These are phyloP conservation scores for Clonostachys rosea DNA, from an alignment of 2,329 filamentous ascomycete species.

Conservation along the genomic window DNA sequence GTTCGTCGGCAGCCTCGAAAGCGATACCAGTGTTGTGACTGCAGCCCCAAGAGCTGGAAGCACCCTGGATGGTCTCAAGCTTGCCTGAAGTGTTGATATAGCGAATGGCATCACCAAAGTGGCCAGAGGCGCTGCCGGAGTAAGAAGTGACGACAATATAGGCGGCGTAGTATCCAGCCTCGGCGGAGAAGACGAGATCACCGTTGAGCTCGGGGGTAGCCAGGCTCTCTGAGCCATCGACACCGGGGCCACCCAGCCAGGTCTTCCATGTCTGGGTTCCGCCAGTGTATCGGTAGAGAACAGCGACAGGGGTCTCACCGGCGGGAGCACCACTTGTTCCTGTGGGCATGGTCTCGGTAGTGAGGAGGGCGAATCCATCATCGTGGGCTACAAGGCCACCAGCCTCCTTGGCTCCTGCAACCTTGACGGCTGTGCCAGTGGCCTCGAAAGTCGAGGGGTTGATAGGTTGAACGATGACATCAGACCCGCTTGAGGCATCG, in stretches of 20 bases:
- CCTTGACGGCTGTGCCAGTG: slow-evolving; percentile 43
- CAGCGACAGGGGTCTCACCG: slow-evolving; percentile 47
- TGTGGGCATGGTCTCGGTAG: slow-evolving; percentile 48
- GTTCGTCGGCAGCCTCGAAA: slow-evolving; percentile 52
- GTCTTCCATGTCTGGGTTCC: slow-evolving; percentile 54
- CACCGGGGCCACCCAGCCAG: slow-evolving; percentile 51
- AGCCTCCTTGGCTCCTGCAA: slow-evolving; percentile 51
- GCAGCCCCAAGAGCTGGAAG: slow-evolving; percentile 55
- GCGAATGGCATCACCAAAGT: slow-evolving; percentile 49
- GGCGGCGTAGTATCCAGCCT: slow-evolving; percentile 51
- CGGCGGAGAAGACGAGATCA: slow-evolving; percentile 55
- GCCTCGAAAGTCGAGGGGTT: slow-evolving; percentile 48
- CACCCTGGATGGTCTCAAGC: slow-evolving; percentile 43
- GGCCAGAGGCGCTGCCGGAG: slow-evolving; percentile 45
- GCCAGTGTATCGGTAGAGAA: slow-evolving; percentile 53
- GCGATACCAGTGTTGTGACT: slow-evolving; percentile 63
- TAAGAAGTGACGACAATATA: slow-evolving; percentile 60
- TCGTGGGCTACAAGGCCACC: slow-evolving; percentile 59
- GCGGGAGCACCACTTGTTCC: slow-evolving; percentile 18
- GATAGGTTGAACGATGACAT: slow-evolving; percentile 53
- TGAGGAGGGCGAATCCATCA: slow-evolving; percentile 59
- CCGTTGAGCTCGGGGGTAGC: slow-evolving; percentile 57
- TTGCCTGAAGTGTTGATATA: slow-evolving; percentile 43
- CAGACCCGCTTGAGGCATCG: slow-evolving; percentile 42
- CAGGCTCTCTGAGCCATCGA: slow-evolving; percentile 38